Evolutionary conservation across 2,329 filamentous ascomycete genomes (phyloP).

Genomic region (Colletotrichum endophyticum): DNA sequence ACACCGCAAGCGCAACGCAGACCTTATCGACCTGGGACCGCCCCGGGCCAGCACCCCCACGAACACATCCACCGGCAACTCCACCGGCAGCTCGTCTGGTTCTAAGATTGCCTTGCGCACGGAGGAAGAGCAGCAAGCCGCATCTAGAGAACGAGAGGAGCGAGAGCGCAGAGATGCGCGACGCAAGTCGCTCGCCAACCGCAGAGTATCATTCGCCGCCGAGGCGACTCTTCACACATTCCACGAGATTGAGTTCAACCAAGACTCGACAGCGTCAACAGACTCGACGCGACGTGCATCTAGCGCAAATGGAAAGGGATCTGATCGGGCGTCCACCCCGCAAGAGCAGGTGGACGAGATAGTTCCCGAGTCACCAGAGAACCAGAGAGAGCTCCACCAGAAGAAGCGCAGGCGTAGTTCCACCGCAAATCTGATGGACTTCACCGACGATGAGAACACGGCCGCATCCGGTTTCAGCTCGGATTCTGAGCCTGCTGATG

Average conservation of each 20-base stretch:
- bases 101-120: conserved; percentile 70
- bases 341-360: conserved; percentile 65
- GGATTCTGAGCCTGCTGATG: conserved; percentile 63
- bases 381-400: conserved; percentile 65
- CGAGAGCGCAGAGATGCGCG: conserved; percentile 83
- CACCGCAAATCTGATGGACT: conserved; percentile 66
- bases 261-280: conserved; percentile 83
- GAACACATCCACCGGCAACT: conserved; percentile 29
- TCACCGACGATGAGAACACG: conserved; percentile 68
- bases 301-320: conserved; percentile 23
- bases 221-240: conserved; percentile 98
- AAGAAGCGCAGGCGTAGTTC: conserved; percentile 69
- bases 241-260: conserved; percentile 88
- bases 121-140: conserved; percentile 74
- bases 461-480: conserved; percentile 82
- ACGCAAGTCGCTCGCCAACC: conserved; percentile 89
- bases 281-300: conserved; percentile 79
- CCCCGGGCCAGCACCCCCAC: conserved; percentile 46
- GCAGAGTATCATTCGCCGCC: conserved; percentile 94
- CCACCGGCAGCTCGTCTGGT: conserved; percentile 31
- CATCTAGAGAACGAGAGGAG: conserved; percentile 72
- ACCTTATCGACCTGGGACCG: conserved; percentile 23
- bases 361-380: conserved; percentile 63
- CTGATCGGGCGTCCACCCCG: conserved; percentile 65
- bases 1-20: conserved; percentile 48